Evolutionary conservation across 202 grass and related monocot genomes (phyloP).

Genomic region (Alloteropsis angusta): DNA sequence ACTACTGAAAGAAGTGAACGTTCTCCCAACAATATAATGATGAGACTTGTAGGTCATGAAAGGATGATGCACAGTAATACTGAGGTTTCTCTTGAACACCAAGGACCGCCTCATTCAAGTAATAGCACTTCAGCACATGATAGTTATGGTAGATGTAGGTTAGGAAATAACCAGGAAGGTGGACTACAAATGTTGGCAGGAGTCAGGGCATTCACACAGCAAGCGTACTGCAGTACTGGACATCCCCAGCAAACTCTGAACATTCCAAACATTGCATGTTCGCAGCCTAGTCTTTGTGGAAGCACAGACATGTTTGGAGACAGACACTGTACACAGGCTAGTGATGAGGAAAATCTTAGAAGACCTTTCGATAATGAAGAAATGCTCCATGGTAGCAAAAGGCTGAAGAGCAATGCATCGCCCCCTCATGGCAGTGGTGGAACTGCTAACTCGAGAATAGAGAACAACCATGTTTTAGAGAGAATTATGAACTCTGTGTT

Average conservation of each 20-base stretch:
- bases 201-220: not conserved
- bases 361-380: not conserved
- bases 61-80: not conserved
- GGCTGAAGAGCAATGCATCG: not conserved
- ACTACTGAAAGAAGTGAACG: not conserved
- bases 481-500: not conserved
- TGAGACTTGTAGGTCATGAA: not conserved
- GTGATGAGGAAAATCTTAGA: not conserved
- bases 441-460: not conserved
- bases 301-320: not conserved
- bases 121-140: not conserved
- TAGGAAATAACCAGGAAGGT: not conserved
- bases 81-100: not conserved
- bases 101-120: not conserved
- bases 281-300: not conserved
- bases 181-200: not conserved
- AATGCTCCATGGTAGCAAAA: conserved; percentile 7
- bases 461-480: not conserved
- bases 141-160: not conserved
- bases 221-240: not conserved
- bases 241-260: not conserved
- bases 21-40: conserved; percentile 4
- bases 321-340: not conserved
- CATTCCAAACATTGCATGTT: not conserved
- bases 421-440: not conserved